phyloP scores from a whole-genome alignment of 2,329 filamentous ascomycete genomes.

The Botrytis squamosa region DNA sequence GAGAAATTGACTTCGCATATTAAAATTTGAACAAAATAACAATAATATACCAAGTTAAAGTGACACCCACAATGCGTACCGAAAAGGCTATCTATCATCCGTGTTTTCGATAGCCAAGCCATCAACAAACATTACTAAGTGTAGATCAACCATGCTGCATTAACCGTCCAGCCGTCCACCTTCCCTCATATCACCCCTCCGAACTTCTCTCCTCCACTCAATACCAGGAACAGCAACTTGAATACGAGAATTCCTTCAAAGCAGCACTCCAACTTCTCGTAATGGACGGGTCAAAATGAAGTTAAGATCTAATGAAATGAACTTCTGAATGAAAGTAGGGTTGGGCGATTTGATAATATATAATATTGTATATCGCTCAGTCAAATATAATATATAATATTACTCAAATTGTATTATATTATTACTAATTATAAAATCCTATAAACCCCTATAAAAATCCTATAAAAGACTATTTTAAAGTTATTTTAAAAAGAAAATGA shows the following conservation, averaged over 20 bases:
- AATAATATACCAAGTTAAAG: neutral
- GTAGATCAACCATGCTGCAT: neutral
- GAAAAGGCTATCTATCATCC: neutral
- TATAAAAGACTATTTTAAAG: too few relatives aligned
- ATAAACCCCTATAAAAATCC: too few relatives aligned
- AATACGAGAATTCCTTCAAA: neutral
- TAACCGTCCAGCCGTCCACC: neutral
- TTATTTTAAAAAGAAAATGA: too few relatives aligned
- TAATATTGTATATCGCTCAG: too few relatives aligned
- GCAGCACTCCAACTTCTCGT: neutral
- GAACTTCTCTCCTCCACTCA: neutral
- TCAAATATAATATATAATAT: too few relatives aligned
- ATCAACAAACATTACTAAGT: neutral
- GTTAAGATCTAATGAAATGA: neutral
- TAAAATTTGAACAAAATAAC: neutral
- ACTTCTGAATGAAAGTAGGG: neutral
- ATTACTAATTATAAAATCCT: too few relatives aligned
- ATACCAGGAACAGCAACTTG: neutral
- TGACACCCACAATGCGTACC: neutral
- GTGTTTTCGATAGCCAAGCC: neutral
- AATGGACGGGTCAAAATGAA: neutral
- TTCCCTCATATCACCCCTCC: neutral
- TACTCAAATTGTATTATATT: too few relatives aligned
- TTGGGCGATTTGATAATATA: too few relatives aligned
- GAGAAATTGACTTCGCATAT: neutral